Evolutionary conservation across 257 asterid genomes (phyloP).

Genomic region (Solanum chilense): DNA sequence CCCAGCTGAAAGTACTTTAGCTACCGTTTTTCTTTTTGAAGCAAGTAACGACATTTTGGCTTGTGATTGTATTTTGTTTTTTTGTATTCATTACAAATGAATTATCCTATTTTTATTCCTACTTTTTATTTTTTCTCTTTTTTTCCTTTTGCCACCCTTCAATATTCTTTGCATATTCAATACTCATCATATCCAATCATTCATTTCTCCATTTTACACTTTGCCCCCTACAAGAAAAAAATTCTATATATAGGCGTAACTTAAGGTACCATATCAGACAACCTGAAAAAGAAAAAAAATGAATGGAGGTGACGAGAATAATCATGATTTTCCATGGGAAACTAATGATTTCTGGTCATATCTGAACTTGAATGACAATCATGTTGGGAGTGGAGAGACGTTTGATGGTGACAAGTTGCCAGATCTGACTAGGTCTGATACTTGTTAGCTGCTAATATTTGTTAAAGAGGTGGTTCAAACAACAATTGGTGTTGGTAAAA

Average conservation of each 20-base stretch:
- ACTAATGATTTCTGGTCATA: slow-evolving; percentile 24
- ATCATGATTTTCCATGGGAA: background rate
- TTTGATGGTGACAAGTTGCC: slow-evolving; percentile 5
- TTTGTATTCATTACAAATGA: background rate
- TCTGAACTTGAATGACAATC: slow-evolving; percentile 15
- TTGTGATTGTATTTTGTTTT: slow-evolving; percentile 16
- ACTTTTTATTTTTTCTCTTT: background rate
- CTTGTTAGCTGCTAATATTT: background rate
- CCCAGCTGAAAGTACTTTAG: background rate
- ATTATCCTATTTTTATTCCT: background rate
- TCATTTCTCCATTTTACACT: background rate
- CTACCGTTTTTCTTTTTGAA: slow-evolving; percentile 26
- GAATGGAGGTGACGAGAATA: slow-evolving; percentile 21
- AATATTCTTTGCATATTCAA: background rate
- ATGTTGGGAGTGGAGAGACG: background rate
- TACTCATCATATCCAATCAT: background rate
- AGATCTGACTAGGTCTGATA: background rate
- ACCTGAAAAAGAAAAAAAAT: slow-evolving; percentile 2
- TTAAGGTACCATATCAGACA: background rate
- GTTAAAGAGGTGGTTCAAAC: background rate
- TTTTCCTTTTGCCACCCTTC: background rate
- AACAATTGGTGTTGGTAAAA: slow-evolving; percentile 1
- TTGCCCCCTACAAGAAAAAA: background rate
- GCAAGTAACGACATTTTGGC: slow-evolving; percentile 44
- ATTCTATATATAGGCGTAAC: background rate